Evolutionary conservation across 495 filamentous ascomycete genomes (phyloP).

Genomic region (Aspergillus egyptiacus): DNA sequence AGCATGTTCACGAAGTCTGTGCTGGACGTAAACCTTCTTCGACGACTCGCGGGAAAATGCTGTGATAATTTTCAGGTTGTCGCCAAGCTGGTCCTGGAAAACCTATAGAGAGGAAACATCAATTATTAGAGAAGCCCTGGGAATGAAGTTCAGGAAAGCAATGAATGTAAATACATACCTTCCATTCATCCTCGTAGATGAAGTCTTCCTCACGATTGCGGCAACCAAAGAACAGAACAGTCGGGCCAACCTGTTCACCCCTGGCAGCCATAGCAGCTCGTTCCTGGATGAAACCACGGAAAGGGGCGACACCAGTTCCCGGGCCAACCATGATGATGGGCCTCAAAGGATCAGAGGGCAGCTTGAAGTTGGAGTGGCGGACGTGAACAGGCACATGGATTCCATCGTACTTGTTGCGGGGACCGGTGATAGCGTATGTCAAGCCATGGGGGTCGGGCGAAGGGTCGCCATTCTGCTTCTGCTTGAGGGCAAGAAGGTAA

Average conservation of each 20-base stretch:
- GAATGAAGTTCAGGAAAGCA: not conserved
- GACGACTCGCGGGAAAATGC: slow-evolving; percentile 81
- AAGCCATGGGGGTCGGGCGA: slow-evolving; percentile 80
- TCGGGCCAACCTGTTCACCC: slow-evolving; percentile 82
- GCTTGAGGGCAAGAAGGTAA: slow-evolving; percentile 91
- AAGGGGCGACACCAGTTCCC: slow-evolving; percentile 94
- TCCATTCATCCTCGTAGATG: slow-evolving; percentile 85
- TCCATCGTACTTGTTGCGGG: slow-evolving; percentile 94
- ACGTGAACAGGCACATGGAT: slow-evolving; percentile 94
- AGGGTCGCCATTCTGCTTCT: slow-evolving; percentile 91
- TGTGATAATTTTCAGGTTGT: slow-evolving; percentile 78
- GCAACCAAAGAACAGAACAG: slow-evolving; percentile 92
- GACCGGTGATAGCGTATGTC: slow-evolving; percentile 83
- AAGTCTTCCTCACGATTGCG: slow-evolving; percentile 81
- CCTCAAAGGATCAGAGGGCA: slow-evolving; percentile 89
- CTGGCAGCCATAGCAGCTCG: slow-evolving; percentile 71
- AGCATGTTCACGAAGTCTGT: slow-evolving; percentile 76
- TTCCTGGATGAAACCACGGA: slow-evolving; percentile 94
- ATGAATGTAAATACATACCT: slow-evolving; percentile 53
- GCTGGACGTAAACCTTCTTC: slow-evolving; percentile 96
- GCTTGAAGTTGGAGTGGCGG: slow-evolving; percentile 98
- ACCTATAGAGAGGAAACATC: slow-evolving; percentile 44
- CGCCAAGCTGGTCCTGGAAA: slow-evolving; percentile 75
- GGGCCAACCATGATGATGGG: slow-evolving; percentile 95
- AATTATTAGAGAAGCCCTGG: not conserved